Conservation (phyloP, 768 basidiomycete genomes). For the Suillus subaureus region DNA sequence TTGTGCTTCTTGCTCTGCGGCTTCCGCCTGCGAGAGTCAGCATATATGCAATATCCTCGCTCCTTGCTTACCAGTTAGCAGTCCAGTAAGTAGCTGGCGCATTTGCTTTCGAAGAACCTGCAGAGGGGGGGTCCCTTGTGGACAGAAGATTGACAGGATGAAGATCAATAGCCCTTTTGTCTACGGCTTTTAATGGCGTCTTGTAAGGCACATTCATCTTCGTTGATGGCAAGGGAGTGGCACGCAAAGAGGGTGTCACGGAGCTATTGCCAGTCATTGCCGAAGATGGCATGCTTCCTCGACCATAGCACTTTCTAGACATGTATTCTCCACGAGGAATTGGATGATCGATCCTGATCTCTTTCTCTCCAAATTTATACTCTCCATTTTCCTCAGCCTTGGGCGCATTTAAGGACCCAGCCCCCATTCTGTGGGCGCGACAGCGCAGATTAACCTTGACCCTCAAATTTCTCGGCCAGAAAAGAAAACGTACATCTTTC, state of each 20-base stretch:
- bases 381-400: constrained; percentile 40
- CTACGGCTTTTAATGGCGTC: constrained; percentile 18
- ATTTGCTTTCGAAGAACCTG: constrained; percentile 13
- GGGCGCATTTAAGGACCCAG: constrained; percentile 48
- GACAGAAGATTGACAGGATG: constrained; percentile 43
- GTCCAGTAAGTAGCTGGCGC: constrained; percentile 53
- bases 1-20: constrained; percentile 75
- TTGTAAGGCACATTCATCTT: constrained; percentile 25
- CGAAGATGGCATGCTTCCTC: constrained; percentile 21
- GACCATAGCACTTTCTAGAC: constrained; percentile 67
- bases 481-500: constrained; percentile 54
- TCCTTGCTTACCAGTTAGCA: constrained; percentile 60
- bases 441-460: constrained; percentile 1
- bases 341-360: constrained; percentile 64
- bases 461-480: constrained; percentile 1
- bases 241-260: constrained; percentile 11
- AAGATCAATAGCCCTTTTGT: constrained; percentile 37
- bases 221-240: constrained; percentile 33
- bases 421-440: constrained; percentile 44
- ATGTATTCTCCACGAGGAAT: constrained; percentile 58
- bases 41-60: constrained; percentile 10
- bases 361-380: constrained; percentile 52
- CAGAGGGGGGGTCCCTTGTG: constrained; percentile 12
- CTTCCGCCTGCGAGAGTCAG: constrained; percentile 58
- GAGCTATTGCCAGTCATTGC: constrained; percentile 32